Evolutionary conservation across 441 rosid species (phyloP), one percentile per base, ranked within the genome.

Genomic region (Brassica balearica): DNA sequence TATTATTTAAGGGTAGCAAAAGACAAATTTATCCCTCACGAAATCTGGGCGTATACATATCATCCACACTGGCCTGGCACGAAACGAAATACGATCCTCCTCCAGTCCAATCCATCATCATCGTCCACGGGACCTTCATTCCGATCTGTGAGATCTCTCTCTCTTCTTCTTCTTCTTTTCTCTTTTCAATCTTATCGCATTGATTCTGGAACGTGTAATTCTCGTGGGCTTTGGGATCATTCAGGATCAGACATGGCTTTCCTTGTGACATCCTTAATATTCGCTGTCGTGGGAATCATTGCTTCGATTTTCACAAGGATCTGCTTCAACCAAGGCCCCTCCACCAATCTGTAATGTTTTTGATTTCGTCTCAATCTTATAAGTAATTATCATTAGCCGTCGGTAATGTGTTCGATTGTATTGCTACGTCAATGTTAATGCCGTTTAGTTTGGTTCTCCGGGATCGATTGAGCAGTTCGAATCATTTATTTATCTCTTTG

Each of bases 241-340:
- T 43, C 51, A 43, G 68, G 80, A 82, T 62, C 84, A 60, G 75
- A 56, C 46, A 94, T 92, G 98, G 98, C 96, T 48, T 94, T 94
- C 75, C 59, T 92, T 65, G 92, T 91, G 1, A 94, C 95, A 60
- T 88, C 91, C 71, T 79, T 91, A 62, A 90, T 92, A 43, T 94
- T 92, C 84, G 81, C 38, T 7, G 91, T 88, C 82, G 80, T 88
- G 53, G 97, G 96, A 71, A 81, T 88, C 74, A 87, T 91, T 17
- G 86, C 86, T 20, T 87, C 87, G n/a, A 81, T 91, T n/a, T 87
- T 88, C 80, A 85, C 90, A 73, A 86, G 89, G 83, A 86, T 88
- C 59, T 90, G 91, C 90, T 91, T 88, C 90, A 86, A 90, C 82
- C 83, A 86, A 71, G 92, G 94, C 73, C 88, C 93, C 66, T 90